Evolutionary conservation across 106 monocot genomes (phyloP), one percentile per base, ranked within the genome.

Genomic region (Cymbidium sinense): DNA sequence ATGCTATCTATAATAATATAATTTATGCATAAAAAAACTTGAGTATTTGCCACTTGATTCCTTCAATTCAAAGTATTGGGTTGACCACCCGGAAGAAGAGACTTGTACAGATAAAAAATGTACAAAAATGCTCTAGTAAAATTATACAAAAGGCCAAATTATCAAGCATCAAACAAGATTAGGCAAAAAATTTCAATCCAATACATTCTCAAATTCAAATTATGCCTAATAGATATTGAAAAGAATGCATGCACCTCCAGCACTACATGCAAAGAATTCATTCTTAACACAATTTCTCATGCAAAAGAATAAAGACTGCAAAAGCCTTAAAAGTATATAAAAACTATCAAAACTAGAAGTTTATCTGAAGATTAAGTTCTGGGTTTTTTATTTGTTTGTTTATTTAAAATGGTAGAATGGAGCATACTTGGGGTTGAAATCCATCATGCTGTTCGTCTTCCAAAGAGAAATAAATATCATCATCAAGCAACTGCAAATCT

Each of bases 401-500:
- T 15, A 67, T 13, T 72, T 27, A 74, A 74, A 51, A 35, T 64
- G 34, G 27, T 52, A 43, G 43, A 64, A 19, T 20, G 50, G 72
- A 77, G 30, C 76, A 25, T 81, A 87, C 88, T 73, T 86, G 85
- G 71, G 79, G 75, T 36, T 77, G 86, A 78, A 34, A 43, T 19
- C 79, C 82, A 78, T 89, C 90, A 34, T 80, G 81, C 15, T 77
- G 43, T 20, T 78, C 77, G 81, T 88, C 89, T 55, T 99, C 94
- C 65, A 94, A 43, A 4, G 89, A 79, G 82, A 79, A 92, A 83
- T 94, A 99, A 58, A 99, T 77, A 72, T 99, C 98, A 75, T 94
- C 98, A 31, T 79, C 92, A 83, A 90, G 98, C 36, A 99, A 81
- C 77, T 89, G 98, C 70, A 99, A 50, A 92, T 86, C 95, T 96